Percentiles rank a stretch among this genome's conserved stretches.
Conservation (phyloP, 179 eudicot species). For the Spinacia oleracea region DNA sequence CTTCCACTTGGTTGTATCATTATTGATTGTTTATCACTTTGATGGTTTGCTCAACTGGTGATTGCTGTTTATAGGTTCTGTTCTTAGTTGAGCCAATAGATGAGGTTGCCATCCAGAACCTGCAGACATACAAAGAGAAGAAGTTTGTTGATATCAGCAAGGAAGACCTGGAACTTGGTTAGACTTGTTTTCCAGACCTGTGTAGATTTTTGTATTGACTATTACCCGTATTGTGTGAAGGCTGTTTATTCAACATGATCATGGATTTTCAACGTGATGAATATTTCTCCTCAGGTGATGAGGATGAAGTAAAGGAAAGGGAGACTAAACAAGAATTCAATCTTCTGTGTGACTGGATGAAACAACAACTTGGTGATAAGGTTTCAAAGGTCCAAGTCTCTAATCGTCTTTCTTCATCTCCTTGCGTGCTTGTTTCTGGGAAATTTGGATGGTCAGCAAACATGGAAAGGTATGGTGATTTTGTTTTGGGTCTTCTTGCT, state of each 20-base stretch:
- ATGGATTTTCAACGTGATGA: conserved; percentile 12
- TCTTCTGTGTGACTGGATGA: conserved; percentile 94
- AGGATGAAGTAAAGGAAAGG: conserved; percentile 85
- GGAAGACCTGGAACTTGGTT: conserved; percentile 97
- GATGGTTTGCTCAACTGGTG: not conserved
- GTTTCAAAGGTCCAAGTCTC: conserved; percentile 97
- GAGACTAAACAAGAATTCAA: conserved; percentile 81
- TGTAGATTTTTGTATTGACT: not conserved
- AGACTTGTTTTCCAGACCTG: conserved; percentile 5
- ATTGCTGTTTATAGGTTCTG: conserved; percentile 59
- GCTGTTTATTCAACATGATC: not conserved
- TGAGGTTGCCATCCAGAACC: conserved; percentile 93
- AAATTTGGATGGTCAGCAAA: conserved; percentile 99
- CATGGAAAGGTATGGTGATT: conserved; percentile 74
- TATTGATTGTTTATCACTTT: not conserved
- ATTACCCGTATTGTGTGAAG: not conserved
- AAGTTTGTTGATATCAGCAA: conserved; percentile 99
- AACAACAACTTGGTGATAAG: conserved; percentile 96
- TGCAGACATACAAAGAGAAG: conserved; percentile 93
- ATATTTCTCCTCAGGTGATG: conserved; percentile 58
- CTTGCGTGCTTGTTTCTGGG: conserved; percentile 97
- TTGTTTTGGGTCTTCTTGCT: not conserved
- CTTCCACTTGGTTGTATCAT: not conserved
- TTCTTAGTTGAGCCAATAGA: conserved; percentile 93
- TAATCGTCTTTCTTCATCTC: conserved; percentile 89